phyloP scores from a whole-genome alignment of 192 early-diverging fungal genomes.

The Dimargaris xerosporica region DNA sequence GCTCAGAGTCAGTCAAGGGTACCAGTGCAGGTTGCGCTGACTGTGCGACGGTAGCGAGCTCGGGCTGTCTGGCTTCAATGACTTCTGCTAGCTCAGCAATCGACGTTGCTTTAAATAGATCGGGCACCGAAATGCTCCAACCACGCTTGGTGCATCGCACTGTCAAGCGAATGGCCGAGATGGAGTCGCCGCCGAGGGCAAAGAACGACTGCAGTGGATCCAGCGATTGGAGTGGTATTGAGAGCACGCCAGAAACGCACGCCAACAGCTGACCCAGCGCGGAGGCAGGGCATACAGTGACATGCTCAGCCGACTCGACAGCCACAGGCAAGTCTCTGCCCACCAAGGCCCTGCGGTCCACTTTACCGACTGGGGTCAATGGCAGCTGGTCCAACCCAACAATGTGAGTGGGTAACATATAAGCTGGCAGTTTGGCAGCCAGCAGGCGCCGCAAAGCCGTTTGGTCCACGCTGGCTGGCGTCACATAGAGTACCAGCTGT shows the following conservation, averaged over 20 bases:
- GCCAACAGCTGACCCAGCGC: too few species aligned
- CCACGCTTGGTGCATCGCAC: neutral
- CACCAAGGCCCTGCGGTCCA: neutral
- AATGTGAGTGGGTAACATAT: conserved; percentile 2
- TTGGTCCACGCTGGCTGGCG: conserved; percentile 11
- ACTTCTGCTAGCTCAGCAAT: neutral
- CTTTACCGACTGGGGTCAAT: conserved; percentile 4
- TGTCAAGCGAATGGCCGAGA: conserved; percentile 14
- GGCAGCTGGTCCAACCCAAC: neutral
- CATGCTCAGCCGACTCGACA: neutral
- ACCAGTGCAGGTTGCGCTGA: neutral
- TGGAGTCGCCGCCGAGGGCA: conserved; percentile 26
- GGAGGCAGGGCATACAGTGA: too few species aligned
- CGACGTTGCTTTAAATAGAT: neutral
- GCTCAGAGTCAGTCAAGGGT: neutral
- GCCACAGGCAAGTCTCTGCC: neutral
- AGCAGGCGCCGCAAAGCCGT: neutral
- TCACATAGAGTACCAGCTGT: conserved; percentile 17
- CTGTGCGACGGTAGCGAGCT: too few species aligned
- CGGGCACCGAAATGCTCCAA: neutral
- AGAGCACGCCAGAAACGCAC: too few species aligned
- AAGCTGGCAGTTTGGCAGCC: neutral
- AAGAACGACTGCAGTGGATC: conserved; percentile 12
- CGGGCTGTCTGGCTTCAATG: too few species aligned
- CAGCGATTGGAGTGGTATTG: too few species aligned